phyloP scores from a whole-genome alignment of 225 moss, liverwort and hornwort species.

The Climacium dendroides region DNA sequence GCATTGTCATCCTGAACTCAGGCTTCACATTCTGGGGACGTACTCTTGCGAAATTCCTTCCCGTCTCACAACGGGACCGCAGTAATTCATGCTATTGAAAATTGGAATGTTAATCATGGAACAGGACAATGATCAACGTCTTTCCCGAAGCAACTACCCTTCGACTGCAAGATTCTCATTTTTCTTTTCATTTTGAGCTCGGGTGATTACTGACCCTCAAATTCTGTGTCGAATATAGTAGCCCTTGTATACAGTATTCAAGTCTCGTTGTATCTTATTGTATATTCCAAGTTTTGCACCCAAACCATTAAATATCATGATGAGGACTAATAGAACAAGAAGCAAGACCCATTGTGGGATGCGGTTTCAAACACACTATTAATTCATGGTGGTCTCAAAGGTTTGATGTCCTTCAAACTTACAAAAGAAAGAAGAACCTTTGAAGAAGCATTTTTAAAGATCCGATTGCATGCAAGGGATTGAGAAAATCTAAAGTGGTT shows the following conservation, averaged over 20 bases:
- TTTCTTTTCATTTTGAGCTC: neutral
- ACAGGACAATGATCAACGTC: neutral
- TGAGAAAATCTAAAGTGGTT: neutral
- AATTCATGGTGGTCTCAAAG: neutral
- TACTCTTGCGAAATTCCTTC: neutral
- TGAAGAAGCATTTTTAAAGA: neutral
- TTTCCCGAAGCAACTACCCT: neutral
- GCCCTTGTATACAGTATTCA: neutral
- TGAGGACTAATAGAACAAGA: neutral
- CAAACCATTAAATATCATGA: neutral
- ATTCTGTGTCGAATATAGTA: neutral
- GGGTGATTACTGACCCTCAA: neutral
- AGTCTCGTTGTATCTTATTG: neutral
- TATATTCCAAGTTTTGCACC: neutral
- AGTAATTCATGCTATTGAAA: neutral
- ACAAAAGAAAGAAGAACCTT: no score
- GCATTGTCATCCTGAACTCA: neutral
- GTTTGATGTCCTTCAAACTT: no score
- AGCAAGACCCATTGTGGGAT: neutral
- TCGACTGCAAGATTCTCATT: neutral
- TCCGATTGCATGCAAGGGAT: neutral
- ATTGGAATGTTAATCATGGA: neutral
- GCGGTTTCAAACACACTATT: neutral
- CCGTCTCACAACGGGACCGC: neutral
- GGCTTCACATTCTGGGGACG: neutral